phyloP scores from a whole-genome alignment of 1,284 basidiomycete species.

The Hypsizygus ulmarius region DNA sequence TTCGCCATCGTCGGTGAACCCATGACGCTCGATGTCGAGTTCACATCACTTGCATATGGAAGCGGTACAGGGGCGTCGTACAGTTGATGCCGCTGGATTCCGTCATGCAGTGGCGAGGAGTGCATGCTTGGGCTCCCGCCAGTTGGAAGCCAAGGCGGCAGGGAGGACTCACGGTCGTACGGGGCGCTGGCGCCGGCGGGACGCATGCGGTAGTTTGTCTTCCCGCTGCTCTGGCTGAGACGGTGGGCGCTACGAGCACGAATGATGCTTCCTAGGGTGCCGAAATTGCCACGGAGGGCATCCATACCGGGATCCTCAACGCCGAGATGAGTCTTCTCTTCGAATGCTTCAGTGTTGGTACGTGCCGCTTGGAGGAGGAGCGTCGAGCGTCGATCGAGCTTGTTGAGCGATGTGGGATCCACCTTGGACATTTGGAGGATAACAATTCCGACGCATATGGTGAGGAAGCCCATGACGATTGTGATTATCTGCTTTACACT shows the following conservation, averaged over 20 bases:
- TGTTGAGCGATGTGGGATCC: slow-evolving; percentile 71
- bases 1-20: slow-evolving; percentile 36
- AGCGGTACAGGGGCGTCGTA: slow-evolving; percentile 71
- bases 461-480: slow-evolving; percentile 87
- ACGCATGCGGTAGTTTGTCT: slow-evolving; percentile 29
- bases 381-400: slow-evolving; percentile 82
- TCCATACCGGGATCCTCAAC: slow-evolving; percentile 85
- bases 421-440: slow-evolving; percentile 96
- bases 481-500: slow-evolving; percentile 79
- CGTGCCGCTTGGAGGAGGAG: slow-evolving; percentile 80
- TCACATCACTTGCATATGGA: slow-evolving; percentile 27
- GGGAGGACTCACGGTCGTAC: slow-evolving; percentile 29
- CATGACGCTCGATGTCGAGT: slow-evolving; percentile 28
- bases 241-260: slow-evolving; percentile 70
- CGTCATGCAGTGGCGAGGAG: slow-evolving; percentile 20
- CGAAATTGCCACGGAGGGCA: slow-evolving; percentile 85
- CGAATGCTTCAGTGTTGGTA: slow-evolving; percentile 56
- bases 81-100: slow-evolving; percentile 72
- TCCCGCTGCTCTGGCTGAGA: slow-evolving; percentile 56
- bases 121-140: slow-evolving; percentile 21
- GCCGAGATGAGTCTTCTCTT: slow-evolving; percentile 55
- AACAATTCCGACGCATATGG: slow-evolving; percentile 88
- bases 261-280: slow-evolving; percentile 86
- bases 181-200: slow-evolving; percentile 38
- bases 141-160: slow-evolving; percentile 25